Percentiles rank a stretch among this genome's conserved stretches.
phyloP scores from a whole-genome alignment of 2,329 filamentous ascomycete species.

The Nothophoma quercina region DNA sequence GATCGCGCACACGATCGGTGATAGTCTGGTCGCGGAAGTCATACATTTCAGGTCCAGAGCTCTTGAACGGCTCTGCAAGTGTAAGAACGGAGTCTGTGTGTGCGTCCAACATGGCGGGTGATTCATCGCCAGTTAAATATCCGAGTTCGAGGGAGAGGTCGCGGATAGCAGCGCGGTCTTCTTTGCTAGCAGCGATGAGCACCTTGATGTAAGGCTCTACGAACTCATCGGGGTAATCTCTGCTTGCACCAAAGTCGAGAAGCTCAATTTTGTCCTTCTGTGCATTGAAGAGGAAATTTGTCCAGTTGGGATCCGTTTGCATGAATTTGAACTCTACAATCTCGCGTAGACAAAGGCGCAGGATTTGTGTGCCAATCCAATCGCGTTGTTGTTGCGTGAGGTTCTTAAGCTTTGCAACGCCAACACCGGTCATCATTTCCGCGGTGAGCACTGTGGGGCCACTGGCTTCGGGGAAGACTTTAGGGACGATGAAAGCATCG shows the following conservation, averaged over 20 bases:
- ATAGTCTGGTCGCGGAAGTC: conserved; percentile 96
- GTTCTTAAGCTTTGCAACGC: conserved; percentile 79
- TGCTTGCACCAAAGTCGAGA: conserved; percentile 91
- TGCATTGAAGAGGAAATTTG: conserved; percentile 93
- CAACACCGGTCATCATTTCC: conserved; percentile 85
- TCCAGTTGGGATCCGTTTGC: conserved; percentile 99
- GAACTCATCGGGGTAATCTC: conserved; percentile 83
- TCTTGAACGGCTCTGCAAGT: conserved; percentile 87
- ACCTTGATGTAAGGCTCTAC: conserved; percentile 80
- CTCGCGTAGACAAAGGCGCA: conserved; percentile 90
- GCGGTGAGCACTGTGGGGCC: conserved; percentile 90
- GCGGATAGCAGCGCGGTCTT: conserved; percentile 70
- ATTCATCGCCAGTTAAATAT: conserved; percentile 92
- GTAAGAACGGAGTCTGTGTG: conserved; percentile 89
- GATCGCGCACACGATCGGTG: conserved; percentile 84
- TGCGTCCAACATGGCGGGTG: conserved; percentile 83
- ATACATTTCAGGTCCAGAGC: conserved; percentile 79
- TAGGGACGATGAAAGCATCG: conserved; percentile 78
- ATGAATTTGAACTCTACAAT: conserved; percentile 96
- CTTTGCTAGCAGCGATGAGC: conserved; percentile 78
- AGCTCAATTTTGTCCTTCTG: conserved; percentile 78
- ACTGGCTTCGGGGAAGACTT: conserved; percentile 78
- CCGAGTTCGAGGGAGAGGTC: conserved; percentile 78
- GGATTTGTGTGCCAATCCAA: conserved; percentile 94
- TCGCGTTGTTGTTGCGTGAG: conserved; percentile 86